Base-by-base conservation (phyloP, 495 filamentous ascomycete genomes). In the Neurospora intermedia region DNA sequence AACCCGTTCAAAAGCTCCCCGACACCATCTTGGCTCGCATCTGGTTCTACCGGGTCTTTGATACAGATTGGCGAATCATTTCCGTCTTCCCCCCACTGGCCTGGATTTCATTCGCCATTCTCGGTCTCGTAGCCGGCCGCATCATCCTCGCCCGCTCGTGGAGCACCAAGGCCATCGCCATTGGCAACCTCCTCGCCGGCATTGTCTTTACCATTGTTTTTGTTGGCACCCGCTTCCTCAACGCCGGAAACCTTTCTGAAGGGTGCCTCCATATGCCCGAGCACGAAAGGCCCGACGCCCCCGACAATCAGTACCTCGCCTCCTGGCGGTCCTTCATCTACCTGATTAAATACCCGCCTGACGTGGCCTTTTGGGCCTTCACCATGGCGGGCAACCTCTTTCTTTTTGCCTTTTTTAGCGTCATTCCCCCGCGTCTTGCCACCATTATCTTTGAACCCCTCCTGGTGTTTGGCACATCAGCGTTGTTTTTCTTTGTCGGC, bases 291-390 rank as follows among this genome's bases (percentile, higher is more conserved):
- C 72, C 74, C 15, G 69, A 41, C 1, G 69, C n/a, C 20, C 54
- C 54, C 20, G 48, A 13, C 0, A 81, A 82, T 66, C 78, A 74
- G 59, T 82, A 80, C 69, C 76, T 82, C 31, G 74, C 73, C 4
- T 81, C 80, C 7, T 48, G 69, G 23, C 31, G 43, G 3, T 76
- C 80, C 18, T 82, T 82, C 71, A 80, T 82, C 74, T 82, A 82
- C 71, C 48, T 82, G 48, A 73, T 76, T 74, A 82, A 81, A 72
- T 82, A 81, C 70, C 81, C 81, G 4, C 80, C 81, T 8, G 80
- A 81, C 72, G 76, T 82, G 0, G 78, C 80, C 6, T 82, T 79
- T 45, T 79, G 76, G 74, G 69, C 81, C 16, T 80, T 78, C 18
- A 80, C 78, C 72, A 78, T 81, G 76, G 75, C 74, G 0, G 75